Base-by-base conservation (phyloP, 768 basidiomycete species). In the Rhodotorula toruloides region DNA sequence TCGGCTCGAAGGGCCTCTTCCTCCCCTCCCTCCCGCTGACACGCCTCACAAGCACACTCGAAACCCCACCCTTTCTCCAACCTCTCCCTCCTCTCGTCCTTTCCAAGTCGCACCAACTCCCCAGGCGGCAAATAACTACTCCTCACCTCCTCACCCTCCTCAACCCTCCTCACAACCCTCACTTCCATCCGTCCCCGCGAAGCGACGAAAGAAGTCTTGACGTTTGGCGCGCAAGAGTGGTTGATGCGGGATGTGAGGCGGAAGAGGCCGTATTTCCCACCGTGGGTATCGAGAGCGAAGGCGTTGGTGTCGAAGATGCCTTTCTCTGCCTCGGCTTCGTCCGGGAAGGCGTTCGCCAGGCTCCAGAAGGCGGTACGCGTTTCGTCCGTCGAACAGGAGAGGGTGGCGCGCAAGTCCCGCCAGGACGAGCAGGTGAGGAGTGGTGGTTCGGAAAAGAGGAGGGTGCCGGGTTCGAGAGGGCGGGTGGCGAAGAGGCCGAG, bases 281-380 rank as follows among this genome's bases (percentile, higher is more conserved):
- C 37, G 11, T 37, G 11, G 31, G 43, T 3, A 32, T 42, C 32
- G 31, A 31, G 55, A 32, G 43, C 31, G 22, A 57, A 44, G 43
- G 43, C 31, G 25, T 57, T 57, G 11, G 55, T 57, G 44, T 46
- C 21, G 25, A 57, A 57, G 44, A 57, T 34, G 29, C 55, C 55
- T 7, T 21, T 14, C 27, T 44, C 55, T 31, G 2, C 10, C 12
- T 12, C 4, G 8, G 43, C 1, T 3, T 44, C 42, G 55, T 34
- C 32, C 21, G 2, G 25, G 44, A 46, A 57, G 22, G 55, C 43
- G 44, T 57, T 57, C 25, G 55, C 19, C 31, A 57, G 55, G 0
- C 3, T 29, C 19, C 29, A 57, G 44, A 46, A 57, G 29, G 42
- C 0, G 19, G 2, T n/a, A 1, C 25, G 14, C 7, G 11, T 2